Evolutionary conservation across 208 protist species (phyloP), one percentile per base, ranked within the genome.

Genomic region (Leishmania major): DNA sequence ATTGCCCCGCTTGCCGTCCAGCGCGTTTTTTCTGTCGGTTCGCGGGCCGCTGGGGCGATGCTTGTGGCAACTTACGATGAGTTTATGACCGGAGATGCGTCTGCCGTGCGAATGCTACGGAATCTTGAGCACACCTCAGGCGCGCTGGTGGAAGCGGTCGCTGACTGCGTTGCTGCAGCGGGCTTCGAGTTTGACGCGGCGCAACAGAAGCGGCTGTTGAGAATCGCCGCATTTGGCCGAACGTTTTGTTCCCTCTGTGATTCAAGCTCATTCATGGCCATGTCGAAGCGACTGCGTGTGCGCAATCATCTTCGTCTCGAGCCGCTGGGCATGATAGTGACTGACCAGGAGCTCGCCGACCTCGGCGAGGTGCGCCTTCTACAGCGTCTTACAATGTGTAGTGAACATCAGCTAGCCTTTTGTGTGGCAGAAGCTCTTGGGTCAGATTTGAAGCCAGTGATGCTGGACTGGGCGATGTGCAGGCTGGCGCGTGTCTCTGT

Each of bases 401-500:
- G 94, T 75, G 85, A 95, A n/a, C 94, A 99, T 85, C 91, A 98
- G 47, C 71, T 99, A 3, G 98, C 97, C 10, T 96, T 94, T 79
- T 77, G 88, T 66, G 89, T 99, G 15, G 84, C 85, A 35, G 86
- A 96, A 13, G 84, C 85, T 11, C 80, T 99, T 2, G 92, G 89
- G 40, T 75, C 94, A 19, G 87, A 92, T 73, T 84, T 84, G 6
- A 90, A 96, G 40, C 82, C 72, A 13, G 90, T 99, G 10, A 85
- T 99, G n/a, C 81, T 94, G 66, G 92, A 98, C 79, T 99, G 98
- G 98, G 98, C 97, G 15, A 90, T 98, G 77, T 85, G 81, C 19
- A 99, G 98, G 83, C 90, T 99, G 22, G 80, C 77, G 2, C 62
- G 85, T 59, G 72, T 64, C 47, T 77, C 75, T 15, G 22, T 45